Base-by-base conservation (phyloP, 2,329 filamentous ascomycete genomes). In the Periconia macrospinosa region DNA sequence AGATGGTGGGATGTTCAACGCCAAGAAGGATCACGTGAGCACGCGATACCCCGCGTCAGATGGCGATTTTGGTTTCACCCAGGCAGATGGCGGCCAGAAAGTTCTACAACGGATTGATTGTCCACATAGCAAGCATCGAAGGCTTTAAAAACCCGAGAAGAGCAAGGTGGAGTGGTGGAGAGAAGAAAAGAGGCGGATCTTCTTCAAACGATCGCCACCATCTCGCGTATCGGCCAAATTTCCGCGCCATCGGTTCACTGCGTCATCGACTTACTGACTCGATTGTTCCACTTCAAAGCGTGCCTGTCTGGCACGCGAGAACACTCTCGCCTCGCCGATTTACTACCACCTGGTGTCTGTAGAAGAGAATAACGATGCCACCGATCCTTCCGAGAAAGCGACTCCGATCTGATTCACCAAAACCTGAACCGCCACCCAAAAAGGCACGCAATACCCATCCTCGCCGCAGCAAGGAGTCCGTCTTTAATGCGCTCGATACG, bases 331-430 rank as follows among this genome's bases (percentile, higher is more conserved):
- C 11, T 45, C 17, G 23, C 23, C 6, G 15, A 5, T 27, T 8
- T 8, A 3, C 23, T 27, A 27, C 23, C 23, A 8, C 8, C 23
- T 27, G 8, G n/a, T 8, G 5, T 27, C 23, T 27, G 23, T 27
- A 8, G 23, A 27, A 27, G 23, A 27, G 5, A 8, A 27, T 53
- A 51, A 55, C 17, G 17, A 91, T 91, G 88, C 86, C 88, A 65
- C 87, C 88, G 20, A 76, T 83, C 59, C 79, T 90, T 15, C 80
- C 86, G 46, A 85, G 86, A 62, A 92, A 91, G 75, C 83, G 86
- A 56, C 64, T 85, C 60, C 83, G 81, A 37, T 62, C 61, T n/a
- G 58, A 62, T 55, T 82, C 83, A 1, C 75, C 80, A 0, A 72
- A 76, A 1, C 71, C 75, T 27, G 65, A 70, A 30, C 65, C 72